Base-by-base conservation (phyloP, 306 rosid species). In the Trichosanthes truncata region DNA sequence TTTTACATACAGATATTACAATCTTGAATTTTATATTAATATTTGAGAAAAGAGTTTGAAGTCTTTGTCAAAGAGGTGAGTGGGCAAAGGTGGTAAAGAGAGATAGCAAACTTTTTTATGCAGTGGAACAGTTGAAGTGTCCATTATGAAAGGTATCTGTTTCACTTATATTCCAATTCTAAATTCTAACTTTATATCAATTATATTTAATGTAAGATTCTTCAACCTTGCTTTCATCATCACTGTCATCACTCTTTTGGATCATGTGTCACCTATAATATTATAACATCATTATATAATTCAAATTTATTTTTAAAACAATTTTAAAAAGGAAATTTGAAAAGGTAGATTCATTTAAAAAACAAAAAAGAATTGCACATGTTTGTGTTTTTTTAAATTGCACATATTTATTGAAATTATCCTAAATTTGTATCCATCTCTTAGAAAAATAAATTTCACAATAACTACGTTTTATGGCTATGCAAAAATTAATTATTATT, bases 51-150 rank as follows among this genome's bases (percentile, higher is more conserved):
- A 26, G 38, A 60, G 4, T 60, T 26, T 25, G 38, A 60, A 60
- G 43, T 62, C 43, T 4, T 62, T 31, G 11, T 62, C 51, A 40
- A 20, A 38, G 31, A 68, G 35, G 75, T 40, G 53, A 40, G 75
- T 68, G 75, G 75, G 75, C 35, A 68, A 41, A 40, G 75, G 20
- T 9, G 75, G 74, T 67, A 67, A 67, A 67, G 51, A 67, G 74
- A 4, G 74, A 67, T 40, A 5, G 74, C 13, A 52, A n/a, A 67
- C 74, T 4, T 9, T 20, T 61, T 26, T 38, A 20, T n/a, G 18
- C 18, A 68, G 75, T 68, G 75, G 75, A 68, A 68, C 31, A 40
- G 75, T 68, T 68, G 75, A 68, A 68, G 35, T 68, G 75, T 68
- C 75, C 75, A 68, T 41, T 40, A 68, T 41, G 46, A 36, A 17